Base-by-base conservation (phyloP, 1,284 basidiomycete genomes). In the Cutaneotrichosporon dermatis region DNA sequence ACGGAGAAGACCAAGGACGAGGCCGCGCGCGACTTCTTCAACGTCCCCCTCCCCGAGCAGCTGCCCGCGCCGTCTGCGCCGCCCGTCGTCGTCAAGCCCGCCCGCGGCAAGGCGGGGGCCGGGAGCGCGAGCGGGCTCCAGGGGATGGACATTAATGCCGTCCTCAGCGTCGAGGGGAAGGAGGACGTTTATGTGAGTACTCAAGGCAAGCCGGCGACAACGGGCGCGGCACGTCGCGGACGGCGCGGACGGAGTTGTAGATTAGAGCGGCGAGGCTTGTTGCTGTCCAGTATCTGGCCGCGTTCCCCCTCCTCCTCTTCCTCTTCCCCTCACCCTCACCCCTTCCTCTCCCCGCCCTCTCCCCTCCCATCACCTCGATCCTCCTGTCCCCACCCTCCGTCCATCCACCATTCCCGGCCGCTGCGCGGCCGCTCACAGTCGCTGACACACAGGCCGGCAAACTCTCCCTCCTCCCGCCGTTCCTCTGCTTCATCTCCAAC, bases 121-220 rank as follows among this genome's bases (percentile, higher is more conserved):
- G 55, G 60, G 10, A 56, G 51, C 12, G 59, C 59, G 13, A 54
- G 58, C 1, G 69, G 69, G 2, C 58, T 70, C 40, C 68, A 75
- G 54, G 85, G 83, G 76, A 89, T 92, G 84, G 92, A 96, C 64
- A 92, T 96, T 66, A 92, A 88, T 69, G 91, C 92, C 12, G 89
- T 95, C 39, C 80, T 97, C 61, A 90, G 86, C 71, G 81, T 96
- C 41, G 82, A 91, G 64, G 90, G 87, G 16, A 83, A 89, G 67
- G 90, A 93, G 77, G 92, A 96, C 71, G 89, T 92, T 51, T 95
- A 94, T 80, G 92, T 94, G 80, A 82, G 92, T 86, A 25, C 25
- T 25, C 25, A 25, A 25, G 25, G 25, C 25, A 25, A 25, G 25
- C 25, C 25, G 25, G 25, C 25, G 25, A 25, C 25, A 25, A 25